Evolutionary conservation across 306 rosid species (phyloP).

Genomic region (Acacia acuminata): DNA sequence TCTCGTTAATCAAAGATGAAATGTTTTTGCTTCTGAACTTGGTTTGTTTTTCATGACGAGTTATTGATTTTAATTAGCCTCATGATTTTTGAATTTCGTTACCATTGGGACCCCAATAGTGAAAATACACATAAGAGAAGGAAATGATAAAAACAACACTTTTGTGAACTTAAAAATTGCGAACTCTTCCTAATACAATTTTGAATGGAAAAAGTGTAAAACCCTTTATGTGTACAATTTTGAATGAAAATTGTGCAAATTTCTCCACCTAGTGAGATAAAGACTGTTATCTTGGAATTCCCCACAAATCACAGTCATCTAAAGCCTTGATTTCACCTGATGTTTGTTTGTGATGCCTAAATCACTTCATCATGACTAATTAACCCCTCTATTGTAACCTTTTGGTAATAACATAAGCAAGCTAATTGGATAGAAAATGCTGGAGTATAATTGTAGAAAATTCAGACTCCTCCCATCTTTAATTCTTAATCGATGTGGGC

Average conservation of each 20-base stretch:
- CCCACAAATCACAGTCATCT: background rate
- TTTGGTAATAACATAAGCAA: background rate
- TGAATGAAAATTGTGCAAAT: slow-evolving; percentile 54
- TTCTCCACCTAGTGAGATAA: too few relatives aligned
- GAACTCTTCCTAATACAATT: background rate
- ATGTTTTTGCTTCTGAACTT: background rate
- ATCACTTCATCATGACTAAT: background rate
- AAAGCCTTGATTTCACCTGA: too few relatives aligned
- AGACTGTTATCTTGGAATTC: slow-evolving; percentile 24
- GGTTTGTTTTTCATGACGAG: background rate
- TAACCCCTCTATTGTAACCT: slow-evolving; percentile 25
- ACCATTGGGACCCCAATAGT: too few relatives aligned
- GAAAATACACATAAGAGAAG: background rate
- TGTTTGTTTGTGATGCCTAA: background rate
- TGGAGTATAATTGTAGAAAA: background rate
- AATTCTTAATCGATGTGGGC: too few relatives aligned
- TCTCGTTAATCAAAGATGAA: background rate
- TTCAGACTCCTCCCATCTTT: background rate
- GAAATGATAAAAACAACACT: background rate
- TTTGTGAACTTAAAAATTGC: background rate
- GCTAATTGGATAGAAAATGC: background rate
- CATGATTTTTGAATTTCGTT: slow-evolving; percentile 8
- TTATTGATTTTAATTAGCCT: slow-evolving; percentile 1
- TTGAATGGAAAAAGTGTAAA: background rate
- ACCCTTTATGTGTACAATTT: background rate